Conservation (phyloP, 1,284 basidiomycete genomes). For the Leccinum subrobustum region DNA sequence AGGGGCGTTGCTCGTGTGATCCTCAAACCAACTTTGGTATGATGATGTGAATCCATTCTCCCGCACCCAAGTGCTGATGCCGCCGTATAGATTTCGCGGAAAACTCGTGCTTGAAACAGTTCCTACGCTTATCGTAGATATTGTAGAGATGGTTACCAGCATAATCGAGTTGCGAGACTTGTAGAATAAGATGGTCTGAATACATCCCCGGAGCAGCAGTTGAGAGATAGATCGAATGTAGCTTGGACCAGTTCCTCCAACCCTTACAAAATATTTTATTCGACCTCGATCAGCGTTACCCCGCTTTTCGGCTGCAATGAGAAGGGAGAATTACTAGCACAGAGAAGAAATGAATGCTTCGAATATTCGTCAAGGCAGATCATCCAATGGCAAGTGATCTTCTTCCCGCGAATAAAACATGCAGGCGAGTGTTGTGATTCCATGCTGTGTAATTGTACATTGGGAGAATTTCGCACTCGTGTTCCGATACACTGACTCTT, state of each 20-base stretch:
- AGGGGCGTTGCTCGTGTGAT: too few species aligned
- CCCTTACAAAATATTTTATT: not conserved
- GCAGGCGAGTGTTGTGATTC: not conserved
- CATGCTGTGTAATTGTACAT: not conserved
- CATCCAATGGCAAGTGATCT: too few species aligned
- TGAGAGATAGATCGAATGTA: not conserved
- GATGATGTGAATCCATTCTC: not conserved
- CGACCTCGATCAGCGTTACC: not conserved
- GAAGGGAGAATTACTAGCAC: too few species aligned
- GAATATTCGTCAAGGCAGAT: too few species aligned
- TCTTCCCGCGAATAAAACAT: not conserved
- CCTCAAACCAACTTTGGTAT: conserved; percentile 48
- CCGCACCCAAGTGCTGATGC: conserved; percentile 8
- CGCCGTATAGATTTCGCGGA: conserved; percentile 39
- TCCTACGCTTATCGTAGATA: not conserved
- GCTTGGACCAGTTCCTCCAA: too few species aligned
- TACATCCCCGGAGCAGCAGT: not conserved
- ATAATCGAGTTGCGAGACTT: not conserved
- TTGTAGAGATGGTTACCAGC: conserved; percentile 9
- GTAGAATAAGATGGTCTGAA: not conserved
- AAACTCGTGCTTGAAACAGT: conserved; percentile 46
- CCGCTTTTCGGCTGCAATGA: too few species aligned
- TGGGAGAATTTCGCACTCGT: not conserved
- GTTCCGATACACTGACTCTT: not conserved
- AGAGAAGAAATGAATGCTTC: too few species aligned